Percentiles rank a stretch among this genome's conserved stretches.
phyloP scores from a whole-genome alignment of 129 eudicot species.

The Sambucus nigra region DNA sequence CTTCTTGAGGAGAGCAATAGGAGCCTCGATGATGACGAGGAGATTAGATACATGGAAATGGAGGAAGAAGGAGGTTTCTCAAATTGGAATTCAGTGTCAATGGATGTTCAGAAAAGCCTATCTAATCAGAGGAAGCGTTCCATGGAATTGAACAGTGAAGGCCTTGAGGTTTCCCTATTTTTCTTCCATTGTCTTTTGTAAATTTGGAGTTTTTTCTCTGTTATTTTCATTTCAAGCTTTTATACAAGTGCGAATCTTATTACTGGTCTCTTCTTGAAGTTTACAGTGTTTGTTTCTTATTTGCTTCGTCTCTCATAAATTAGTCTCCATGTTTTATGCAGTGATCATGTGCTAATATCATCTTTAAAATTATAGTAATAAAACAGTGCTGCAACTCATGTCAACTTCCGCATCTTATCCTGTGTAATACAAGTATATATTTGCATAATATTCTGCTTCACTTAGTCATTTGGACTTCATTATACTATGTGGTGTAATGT shows the following conservation, averaged over 20 bases:
- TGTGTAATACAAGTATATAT: no score
- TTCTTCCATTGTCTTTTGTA: not conserved
- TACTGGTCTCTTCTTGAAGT: not conserved
- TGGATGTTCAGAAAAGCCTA: slow-evolving; percentile 49
- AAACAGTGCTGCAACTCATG: no score
- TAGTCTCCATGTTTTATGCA: not conserved
- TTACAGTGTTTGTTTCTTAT: not conserved
- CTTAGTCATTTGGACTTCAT: no score
- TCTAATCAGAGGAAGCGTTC: slow-evolving; percentile 73
- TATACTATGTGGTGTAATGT: no score
- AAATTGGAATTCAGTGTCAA: slow-evolving; percentile 45
- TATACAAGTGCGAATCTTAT: not conserved
- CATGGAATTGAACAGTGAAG: slow-evolving; percentile 88
- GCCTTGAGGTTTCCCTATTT: slow-evolving; percentile 63
- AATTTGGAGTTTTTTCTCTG: not conserved
- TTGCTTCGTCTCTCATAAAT: not conserved
- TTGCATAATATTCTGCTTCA: no score
- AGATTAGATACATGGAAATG: slow-evolving; percentile 40
- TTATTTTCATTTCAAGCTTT: not conserved
- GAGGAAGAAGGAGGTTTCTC: slow-evolving; percentile 70
- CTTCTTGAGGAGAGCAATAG: slow-evolving; percentile 68
- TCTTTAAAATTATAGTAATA: not conserved
- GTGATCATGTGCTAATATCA: not conserved
- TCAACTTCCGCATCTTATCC: no score
- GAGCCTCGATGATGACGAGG: slow-evolving; percentile 37